Evolutionary conservation across 768 basidiomycete species (phyloP).

Genomic region (Kwoniella dendrophila): DNA sequence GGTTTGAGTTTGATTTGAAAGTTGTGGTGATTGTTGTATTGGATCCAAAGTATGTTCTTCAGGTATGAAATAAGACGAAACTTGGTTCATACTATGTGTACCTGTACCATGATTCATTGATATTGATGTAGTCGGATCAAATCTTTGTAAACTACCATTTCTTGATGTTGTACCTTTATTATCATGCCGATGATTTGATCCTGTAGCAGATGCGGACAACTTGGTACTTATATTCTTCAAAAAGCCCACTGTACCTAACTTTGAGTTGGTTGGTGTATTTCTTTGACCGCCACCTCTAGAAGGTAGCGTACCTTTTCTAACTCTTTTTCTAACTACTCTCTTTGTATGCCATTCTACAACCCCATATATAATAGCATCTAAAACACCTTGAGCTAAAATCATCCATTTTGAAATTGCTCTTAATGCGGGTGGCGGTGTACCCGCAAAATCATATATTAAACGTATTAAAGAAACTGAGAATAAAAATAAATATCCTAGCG

Average conservation of each 20-base stretch:
- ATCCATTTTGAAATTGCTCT: slow-evolving; percentile 56
- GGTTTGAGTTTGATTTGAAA: neutral
- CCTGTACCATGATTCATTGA: too few species aligned
- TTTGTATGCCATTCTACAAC: slow-evolving; percentile 56
- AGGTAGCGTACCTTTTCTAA: slow-evolving; percentile 46
- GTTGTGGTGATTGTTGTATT: too few species aligned
- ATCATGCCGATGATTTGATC: too few species aligned
- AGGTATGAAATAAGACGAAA: too few species aligned
- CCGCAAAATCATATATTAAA: slow-evolving; percentile 52
- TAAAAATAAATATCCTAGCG: slow-evolving; percentile 52
- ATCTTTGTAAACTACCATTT: too few species aligned
- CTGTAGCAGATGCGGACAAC: neutral
- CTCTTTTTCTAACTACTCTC: slow-evolving; percentile 47
- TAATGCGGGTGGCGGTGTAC: slow-evolving; percentile 36
- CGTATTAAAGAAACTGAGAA: slow-evolving; percentile 56
- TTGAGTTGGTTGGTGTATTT: neutral
- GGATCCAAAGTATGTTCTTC: too few species aligned
- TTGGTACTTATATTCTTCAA: slow-evolving; percentile 11
- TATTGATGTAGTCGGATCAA: too few species aligned
- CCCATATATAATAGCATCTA: slow-evolving; percentile 57
- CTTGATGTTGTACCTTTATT: too few species aligned
- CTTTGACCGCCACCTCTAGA: slow-evolving; percentile 6
- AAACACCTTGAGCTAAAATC: slow-evolving; percentile 53
- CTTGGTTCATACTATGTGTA: too few species aligned
- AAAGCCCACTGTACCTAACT: neutral